Conservation (phyloP, 139 green algal genomes). For the Tetraselmis chui region DNA sequence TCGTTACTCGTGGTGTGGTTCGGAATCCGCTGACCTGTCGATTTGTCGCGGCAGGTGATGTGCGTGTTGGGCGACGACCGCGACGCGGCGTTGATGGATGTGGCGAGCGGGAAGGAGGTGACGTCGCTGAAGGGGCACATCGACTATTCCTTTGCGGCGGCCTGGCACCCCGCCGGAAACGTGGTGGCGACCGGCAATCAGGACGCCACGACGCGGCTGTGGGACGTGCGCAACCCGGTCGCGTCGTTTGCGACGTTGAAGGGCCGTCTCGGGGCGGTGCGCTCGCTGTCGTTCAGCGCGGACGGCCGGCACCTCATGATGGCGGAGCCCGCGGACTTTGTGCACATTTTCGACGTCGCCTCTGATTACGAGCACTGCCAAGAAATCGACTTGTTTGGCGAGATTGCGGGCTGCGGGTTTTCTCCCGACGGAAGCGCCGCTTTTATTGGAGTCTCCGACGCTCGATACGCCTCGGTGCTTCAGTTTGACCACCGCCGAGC, state of each 20-base stretch:
- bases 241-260: constrained; percentile 39
- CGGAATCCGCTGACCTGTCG: too few species aligned
- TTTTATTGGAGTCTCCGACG: constrained; percentile 23
- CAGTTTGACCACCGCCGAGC: constrained; percentile 21
- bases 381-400: constrained; percentile 43
- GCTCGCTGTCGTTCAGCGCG: constrained; percentile 61
- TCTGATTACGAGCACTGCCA: constrained; percentile 23
- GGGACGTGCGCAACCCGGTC: constrained; percentile 57
- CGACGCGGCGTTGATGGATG: constrained; percentile 10
- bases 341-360: constrained; percentile 77
- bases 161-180: constrained; percentile 80
- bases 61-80: constrained; percentile 72
- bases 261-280: constrained; percentile 49
- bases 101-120: constrained; percentile 9
- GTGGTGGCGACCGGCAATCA: constrained; percentile 88
- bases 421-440: constrained; percentile 26
- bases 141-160: constrained; percentile 88
- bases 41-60: constrained; percentile 25
- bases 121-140: constrained; percentile 58
- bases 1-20: too few species aligned
- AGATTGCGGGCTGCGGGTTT: constrained; percentile 38
- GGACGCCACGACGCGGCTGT: constrained; percentile 76
- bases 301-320: constrained; percentile 72
- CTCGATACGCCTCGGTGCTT: constrained; percentile 22
- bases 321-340: constrained; percentile 87